Percentiles rank a stretch among this genome's conserved stretches.
Conservation (phyloP, 169 alveolate genomes). For the Plasmodium inui region DNA sequence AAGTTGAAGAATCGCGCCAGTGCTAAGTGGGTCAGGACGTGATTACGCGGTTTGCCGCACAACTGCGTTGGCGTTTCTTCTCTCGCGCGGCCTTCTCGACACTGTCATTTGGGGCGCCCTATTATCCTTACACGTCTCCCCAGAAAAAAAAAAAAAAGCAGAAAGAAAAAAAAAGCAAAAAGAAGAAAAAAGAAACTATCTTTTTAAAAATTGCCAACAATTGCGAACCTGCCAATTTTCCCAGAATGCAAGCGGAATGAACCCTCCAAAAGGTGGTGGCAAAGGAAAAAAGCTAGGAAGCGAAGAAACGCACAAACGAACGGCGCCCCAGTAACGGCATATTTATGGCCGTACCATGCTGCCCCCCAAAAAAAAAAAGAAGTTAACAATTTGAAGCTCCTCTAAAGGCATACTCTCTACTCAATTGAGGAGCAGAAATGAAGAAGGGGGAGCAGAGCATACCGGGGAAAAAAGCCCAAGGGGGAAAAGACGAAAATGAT, state of each 20-base stretch:
- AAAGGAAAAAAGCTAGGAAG: background rate
- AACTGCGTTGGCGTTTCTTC: background rate
- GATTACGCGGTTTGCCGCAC: background rate
- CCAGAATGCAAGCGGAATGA: background rate
- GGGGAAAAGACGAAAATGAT: background rate
- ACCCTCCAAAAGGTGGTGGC: background rate
- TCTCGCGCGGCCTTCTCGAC: background rate
- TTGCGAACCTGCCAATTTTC: background rate
- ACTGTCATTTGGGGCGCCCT: background rate
- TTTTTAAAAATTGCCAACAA: background rate
- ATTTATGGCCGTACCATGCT: background rate
- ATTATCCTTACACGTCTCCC: background rate
- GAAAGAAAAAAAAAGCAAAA: background rate
- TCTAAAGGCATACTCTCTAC: background rate
- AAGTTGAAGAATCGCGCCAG: too few relatives aligned
- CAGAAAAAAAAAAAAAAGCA: background rate
- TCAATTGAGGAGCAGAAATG: background rate
- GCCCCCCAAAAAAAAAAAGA: background rate
- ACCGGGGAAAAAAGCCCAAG: background rate
- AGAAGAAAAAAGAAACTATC: background rate
- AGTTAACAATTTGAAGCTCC: background rate
- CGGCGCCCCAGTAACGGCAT: background rate
- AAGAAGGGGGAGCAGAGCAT: background rate
- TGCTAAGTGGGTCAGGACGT: background rate
- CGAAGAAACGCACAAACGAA: background rate